phyloP scores from a whole-genome alignment of 2,329 filamentous ascomycete species.

The Phialophora verrucosa region DNA sequence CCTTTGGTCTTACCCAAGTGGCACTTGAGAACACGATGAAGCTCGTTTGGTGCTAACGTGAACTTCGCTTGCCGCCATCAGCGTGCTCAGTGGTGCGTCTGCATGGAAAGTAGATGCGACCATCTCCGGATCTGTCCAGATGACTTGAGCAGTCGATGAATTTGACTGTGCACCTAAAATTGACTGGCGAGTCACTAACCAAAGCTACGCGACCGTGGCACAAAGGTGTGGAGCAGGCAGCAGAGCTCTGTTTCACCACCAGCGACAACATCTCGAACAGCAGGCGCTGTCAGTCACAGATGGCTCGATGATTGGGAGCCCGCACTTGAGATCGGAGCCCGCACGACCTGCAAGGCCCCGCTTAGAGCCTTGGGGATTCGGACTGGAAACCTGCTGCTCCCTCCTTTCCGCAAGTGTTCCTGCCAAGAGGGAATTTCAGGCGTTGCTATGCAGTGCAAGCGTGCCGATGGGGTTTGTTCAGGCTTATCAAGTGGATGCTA shows the following conservation, averaged over 20 bases:
- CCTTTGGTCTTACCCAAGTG: neutral
- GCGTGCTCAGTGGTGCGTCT: neutral
- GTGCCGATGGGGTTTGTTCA: constrained; percentile 6
- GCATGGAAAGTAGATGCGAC: neutral
- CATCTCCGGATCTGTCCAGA: neutral
- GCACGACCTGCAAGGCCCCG: constrained; percentile 7
- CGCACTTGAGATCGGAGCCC: constrained; percentile 7
- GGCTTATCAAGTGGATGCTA: constrained; percentile 19
- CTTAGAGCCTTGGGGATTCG: constrained; percentile 11
- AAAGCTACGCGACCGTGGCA: constrained; percentile 2
- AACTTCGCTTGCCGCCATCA: neutral
- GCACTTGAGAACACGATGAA: neutral
- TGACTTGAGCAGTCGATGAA: constrained; percentile 5
- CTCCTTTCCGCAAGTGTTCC: constrained; percentile 12
- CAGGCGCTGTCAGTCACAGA: neutral
- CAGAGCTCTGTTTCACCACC: constrained; percentile 19
- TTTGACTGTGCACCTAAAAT: neutral
- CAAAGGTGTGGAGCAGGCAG: neutral
- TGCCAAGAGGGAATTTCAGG: constrained; percentile 14
- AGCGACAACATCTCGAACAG: constrained; percentile 3
- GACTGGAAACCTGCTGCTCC: constrained; percentile 6
- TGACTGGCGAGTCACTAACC: neutral
- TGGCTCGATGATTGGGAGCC: constrained; percentile 9
- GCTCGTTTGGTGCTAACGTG: neutral
- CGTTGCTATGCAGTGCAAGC: constrained; percentile 20